phyloP scores from a whole-genome alignment of 2,329 filamentous ascomycete genomes.

The Lachnellula hyalina region DNA sequence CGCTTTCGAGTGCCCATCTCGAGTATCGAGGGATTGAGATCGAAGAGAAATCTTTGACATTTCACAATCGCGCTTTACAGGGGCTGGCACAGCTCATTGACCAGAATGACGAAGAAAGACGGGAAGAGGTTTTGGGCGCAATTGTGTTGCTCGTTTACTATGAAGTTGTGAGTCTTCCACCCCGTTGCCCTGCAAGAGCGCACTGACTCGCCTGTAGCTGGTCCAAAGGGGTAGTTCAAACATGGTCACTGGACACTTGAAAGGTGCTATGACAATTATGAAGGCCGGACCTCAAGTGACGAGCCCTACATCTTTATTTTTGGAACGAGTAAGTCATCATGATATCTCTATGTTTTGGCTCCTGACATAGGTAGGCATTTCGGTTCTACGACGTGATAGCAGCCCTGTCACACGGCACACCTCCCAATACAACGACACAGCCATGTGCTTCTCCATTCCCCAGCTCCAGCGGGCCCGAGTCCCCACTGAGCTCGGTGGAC shows the following conservation, averaged over 20 bases:
- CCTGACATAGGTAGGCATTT: conserved; percentile 46
- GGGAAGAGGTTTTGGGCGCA: conserved; percentile 54
- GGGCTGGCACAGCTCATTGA: conserved; percentile 53
- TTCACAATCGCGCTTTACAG: conserved; percentile 55
- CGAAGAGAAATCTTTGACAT: conserved; percentile 50
- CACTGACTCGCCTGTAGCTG: conserved; percentile 38
- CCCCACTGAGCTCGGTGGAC: conserved; percentile 44
- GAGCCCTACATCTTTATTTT: conserved; percentile 50
- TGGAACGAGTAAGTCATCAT: conserved; percentile 48
- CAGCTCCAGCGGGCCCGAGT: conserved; percentile 33
- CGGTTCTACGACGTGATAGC: conserved; percentile 62
- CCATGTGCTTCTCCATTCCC: conserved; percentile 43
- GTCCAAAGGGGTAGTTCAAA: conserved; percentile 55
- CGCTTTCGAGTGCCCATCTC: conserved; percentile 76
- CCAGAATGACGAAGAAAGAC: conserved; percentile 42
- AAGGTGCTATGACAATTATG: conserved; percentile 58
- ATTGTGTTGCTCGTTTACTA: conserved; percentile 60
- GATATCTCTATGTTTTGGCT: neutral
- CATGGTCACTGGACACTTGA: conserved; percentile 56
- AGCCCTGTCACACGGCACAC: conserved; percentile 54
- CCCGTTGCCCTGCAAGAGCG: conserved; percentile 1
- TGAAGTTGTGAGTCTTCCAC: conserved; percentile 48
- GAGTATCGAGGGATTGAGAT: conserved; percentile 56
- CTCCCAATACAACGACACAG: conserved; percentile 48
- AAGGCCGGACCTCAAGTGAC: conserved; percentile 39